These are phyloP conservation scores for Jatropha curcas DNA, from an alignment of 345 rosid species.

Conservation along the genomic window DNA sequence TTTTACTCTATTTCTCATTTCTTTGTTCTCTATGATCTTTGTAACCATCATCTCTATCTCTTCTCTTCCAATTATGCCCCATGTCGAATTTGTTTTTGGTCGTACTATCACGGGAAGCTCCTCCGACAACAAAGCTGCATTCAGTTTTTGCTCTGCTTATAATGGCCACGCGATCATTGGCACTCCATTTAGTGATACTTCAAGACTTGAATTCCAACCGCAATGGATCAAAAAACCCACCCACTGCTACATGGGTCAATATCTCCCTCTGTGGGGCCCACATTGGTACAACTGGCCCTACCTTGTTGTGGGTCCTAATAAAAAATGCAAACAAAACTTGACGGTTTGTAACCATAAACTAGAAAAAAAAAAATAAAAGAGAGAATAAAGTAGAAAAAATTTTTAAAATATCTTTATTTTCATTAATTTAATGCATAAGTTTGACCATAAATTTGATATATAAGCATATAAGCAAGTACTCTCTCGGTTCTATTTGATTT, in stretches of 20 bases:
- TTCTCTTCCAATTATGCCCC: conserved; percentile 13
- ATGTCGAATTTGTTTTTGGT: neutral
- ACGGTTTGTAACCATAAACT: too few species aligned
- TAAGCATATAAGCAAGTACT: too few species aligned
- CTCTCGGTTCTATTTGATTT: too few species aligned
- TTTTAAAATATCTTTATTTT: too few species aligned
- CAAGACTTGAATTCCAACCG: conserved; percentile 68
- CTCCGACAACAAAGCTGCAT: conserved; percentile 50
- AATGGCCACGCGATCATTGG: conserved; percentile 76
- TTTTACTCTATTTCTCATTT: conserved; percentile 15
- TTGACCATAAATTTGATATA: too few species aligned
- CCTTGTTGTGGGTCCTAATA: conserved; percentile 29
- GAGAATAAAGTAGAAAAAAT: too few species aligned
- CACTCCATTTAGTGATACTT: conserved; percentile 53
- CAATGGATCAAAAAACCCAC: conserved; percentile 69
- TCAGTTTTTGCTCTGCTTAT: conserved; percentile 68
- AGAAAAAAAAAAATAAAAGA: too few species aligned
- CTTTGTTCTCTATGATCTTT: conserved; percentile 20
- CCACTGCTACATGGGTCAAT: conserved; percentile 52
- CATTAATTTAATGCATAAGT: too few species aligned
- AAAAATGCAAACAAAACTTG: too few species aligned
- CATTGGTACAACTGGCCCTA: conserved; percentile 42
- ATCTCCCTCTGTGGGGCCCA: conserved; percentile 68
- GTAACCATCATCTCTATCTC: conserved; percentile 26
- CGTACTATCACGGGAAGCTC: conserved; percentile 23